Evolutionary conservation across 305 asterid genomes (phyloP).

Genomic region (Andrographis paniculata): DNA sequence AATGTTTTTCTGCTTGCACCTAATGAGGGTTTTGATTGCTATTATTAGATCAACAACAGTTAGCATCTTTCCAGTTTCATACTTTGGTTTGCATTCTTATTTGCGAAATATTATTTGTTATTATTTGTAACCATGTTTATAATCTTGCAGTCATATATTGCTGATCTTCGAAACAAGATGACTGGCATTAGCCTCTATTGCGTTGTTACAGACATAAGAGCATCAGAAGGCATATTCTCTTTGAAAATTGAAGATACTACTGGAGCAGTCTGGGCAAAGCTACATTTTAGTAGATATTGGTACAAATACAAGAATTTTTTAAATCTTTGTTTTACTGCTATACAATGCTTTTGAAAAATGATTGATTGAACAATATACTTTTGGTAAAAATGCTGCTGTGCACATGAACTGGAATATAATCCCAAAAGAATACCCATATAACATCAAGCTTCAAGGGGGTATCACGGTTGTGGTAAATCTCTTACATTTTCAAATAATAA

Average conservation of each 20-base stretch:
- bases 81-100: background rate
- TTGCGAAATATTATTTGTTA: constrained; percentile 22
- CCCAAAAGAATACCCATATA: too few relatives aligned
- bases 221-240: constrained; percentile 36
- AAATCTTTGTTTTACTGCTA: background rate
- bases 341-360: background rate
- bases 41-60: background rate
- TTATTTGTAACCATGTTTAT: constrained; percentile 38
- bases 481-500: too few relatives aligned
- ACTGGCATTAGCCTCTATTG: constrained; percentile 84
- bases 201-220: constrained; percentile 46
- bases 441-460: too few relatives aligned
- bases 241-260: constrained; percentile 66
- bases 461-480: too few relatives aligned
- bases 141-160: constrained; percentile 79
- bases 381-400: too few relatives aligned
- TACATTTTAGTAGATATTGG: constrained; percentile 70
- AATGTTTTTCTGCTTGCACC: too few relatives aligned
- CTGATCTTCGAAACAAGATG: constrained; percentile 87
- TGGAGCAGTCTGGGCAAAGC: constrained; percentile 74
- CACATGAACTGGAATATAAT: too few relatives aligned
- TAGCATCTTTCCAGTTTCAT: constrained; percentile 2
- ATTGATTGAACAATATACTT: too few relatives aligned
- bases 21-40: too few relatives aligned
- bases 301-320: constrained; percentile 15